These are phyloP conservation scores for Cymbidium sinense DNA, from an alignment of 106 monocot genomes.

Conservation along the genomic window DNA sequence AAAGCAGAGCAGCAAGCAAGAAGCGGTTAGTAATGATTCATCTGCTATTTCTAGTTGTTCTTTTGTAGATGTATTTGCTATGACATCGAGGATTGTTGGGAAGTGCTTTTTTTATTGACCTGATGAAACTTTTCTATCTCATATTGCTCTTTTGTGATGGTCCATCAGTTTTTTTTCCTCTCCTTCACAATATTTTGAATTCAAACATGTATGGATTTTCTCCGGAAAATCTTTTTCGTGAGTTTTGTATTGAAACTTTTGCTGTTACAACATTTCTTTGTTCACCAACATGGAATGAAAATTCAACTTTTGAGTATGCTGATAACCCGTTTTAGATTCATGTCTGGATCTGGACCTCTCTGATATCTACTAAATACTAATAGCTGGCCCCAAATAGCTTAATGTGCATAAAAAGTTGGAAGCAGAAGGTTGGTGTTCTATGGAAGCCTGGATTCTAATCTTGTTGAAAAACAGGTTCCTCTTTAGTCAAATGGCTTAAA, in stretches of 20 bases:
- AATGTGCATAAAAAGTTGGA: too few relatives aligned
- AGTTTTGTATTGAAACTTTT: not conserved
- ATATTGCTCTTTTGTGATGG: not conserved
- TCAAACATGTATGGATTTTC: not conserved
- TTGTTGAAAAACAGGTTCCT: too few relatives aligned
- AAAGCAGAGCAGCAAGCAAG: constrained; percentile 78
- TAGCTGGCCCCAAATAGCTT: too few relatives aligned
- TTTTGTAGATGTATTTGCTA: not conserved
- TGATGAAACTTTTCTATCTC: not conserved
- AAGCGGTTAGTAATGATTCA: constrained; percentile 42
- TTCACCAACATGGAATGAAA: too few relatives aligned
- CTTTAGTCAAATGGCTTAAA: too few relatives aligned
- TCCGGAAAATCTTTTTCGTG: not conserved
- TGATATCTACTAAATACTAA: too few relatives aligned
- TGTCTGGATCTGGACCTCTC: too few relatives aligned
- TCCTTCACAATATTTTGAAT: not conserved
- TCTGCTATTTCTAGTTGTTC: not conserved
- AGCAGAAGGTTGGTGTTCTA: too few relatives aligned
- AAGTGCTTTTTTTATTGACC: not conserved
- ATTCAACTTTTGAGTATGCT: too few relatives aligned
- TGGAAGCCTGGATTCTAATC: too few relatives aligned
- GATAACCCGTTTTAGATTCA: too few relatives aligned
- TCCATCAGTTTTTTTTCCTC: not conserved
- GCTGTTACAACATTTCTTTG: not conserved
- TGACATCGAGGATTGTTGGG: not conserved